Conservation (phyloP, 2,329 filamentous ascomycete genomes). For the Fusarium poae region DNA sequence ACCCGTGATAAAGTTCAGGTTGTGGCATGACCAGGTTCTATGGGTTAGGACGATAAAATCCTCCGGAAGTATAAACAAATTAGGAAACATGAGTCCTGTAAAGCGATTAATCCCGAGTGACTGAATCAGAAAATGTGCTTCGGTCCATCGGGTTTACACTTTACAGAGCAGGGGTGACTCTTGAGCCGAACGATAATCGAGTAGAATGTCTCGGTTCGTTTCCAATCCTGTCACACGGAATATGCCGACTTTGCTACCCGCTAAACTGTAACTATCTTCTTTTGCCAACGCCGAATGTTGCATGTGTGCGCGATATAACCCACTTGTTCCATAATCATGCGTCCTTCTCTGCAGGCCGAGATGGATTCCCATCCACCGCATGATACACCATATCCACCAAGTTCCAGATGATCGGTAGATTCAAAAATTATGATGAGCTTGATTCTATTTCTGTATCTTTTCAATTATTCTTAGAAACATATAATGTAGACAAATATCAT, state of each 20-base stretch:
- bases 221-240: neutral
- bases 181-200: conserved; percentile 16
- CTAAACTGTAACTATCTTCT: neutral
- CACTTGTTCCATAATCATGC: conserved; percentile 15
- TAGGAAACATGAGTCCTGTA: neutral
- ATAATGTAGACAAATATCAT: neutral
- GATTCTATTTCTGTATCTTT: neutral
- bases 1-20: neutral
- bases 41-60: neutral
- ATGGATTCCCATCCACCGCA: conserved; percentile 3
- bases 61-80: conserved; percentile 6
- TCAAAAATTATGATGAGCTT: neutral
- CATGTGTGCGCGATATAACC: conserved; percentile 26
- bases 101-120: conserved; percentile 33
- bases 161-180: conserved; percentile 1
- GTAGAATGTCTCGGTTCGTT: conserved; percentile 3
- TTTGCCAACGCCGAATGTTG: neutral
- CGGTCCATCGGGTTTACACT: conserved; percentile 9
- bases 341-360: neutral
- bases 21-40: neutral
- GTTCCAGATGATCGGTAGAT: neutral
- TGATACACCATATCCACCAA: neutral
- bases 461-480: neutral
- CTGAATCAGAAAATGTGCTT: neutral
- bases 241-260: neutral